phyloP scores from a whole-genome alignment of 2,329 filamentous ascomycete genomes.

The Ilyonectria robusta region DNA sequence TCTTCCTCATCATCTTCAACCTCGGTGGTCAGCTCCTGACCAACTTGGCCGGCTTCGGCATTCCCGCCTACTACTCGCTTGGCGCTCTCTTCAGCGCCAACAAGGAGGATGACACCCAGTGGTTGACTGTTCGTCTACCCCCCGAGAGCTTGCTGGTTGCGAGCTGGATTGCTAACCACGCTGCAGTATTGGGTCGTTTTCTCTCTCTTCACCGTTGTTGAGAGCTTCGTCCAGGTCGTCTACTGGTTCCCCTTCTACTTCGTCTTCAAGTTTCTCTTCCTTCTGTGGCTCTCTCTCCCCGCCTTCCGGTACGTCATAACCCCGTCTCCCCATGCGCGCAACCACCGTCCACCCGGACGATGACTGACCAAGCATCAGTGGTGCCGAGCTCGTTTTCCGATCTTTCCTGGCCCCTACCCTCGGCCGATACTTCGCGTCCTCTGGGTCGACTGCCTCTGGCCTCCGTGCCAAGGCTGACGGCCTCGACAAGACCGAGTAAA shows the following conservation, averaged over 20 bases:
- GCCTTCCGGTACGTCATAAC: conserved; percentile 81
- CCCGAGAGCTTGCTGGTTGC: conserved; percentile 10
- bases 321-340: conserved; percentile 20
- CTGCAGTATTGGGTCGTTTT: conserved; percentile 91
- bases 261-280: conserved; percentile 98
- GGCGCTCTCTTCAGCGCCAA: conserved; percentile 79
- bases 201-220: conserved; percentile 84
- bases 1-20: conserved; percentile 94
- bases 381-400: conserved; percentile 96
- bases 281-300: conserved; percentile 98
- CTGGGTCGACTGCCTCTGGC: conserved; percentile 83
- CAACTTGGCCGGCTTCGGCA: conserved; percentile 86
- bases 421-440: conserved; percentile 86
- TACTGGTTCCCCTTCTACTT: conserved; percentile 99
- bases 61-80: conserved; percentile 89
- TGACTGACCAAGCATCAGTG: conserved; percentile 67
- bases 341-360: conserved; percentile 21
- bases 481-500: conserved; percentile 78
- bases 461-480: conserved; percentile 91
- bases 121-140: conserved; percentile 73
- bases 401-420: conserved; percentile 94
- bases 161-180: conserved; percentile 51
- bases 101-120: conserved; percentile 87
- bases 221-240: conserved; percentile 86
- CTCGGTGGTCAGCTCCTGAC: conserved; percentile 89